These are phyloP conservation scores for Aschersonia sp. DNA, from an alignment of 2,329 filamentous ascomycete genomes.

Conservation along the genomic window DNA sequence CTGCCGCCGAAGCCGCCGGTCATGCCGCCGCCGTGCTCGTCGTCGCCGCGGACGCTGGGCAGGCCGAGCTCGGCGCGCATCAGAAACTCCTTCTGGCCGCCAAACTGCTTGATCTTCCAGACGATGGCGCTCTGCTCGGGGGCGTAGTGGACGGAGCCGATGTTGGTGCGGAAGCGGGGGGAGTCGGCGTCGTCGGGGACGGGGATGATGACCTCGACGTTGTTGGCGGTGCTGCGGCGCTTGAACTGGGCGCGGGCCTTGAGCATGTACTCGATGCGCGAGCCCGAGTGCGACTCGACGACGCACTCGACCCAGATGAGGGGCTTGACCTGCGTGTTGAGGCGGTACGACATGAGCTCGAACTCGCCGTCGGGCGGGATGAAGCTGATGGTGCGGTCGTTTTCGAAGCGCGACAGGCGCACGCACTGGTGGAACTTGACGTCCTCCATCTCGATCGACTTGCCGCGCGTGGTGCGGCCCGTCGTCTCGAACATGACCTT, in stretches of 20 bases:
- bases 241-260: constrained; percentile 98
- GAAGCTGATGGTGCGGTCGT: constrained; percentile 96
- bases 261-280: constrained; percentile 96
- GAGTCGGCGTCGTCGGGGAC: constrained; percentile 96
- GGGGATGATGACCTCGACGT: constrained; percentile 93
- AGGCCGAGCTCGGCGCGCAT: constrained; percentile 95
- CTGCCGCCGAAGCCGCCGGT: constrained; percentile 93
- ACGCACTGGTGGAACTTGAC: constrained; percentile 99
- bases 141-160: constrained; percentile 92
- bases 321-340: constrained; percentile 97
- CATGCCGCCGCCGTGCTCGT: constrained; percentile 93
- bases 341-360: constrained; percentile 96
- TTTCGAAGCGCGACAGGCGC: constrained; percentile 88
- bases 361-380: constrained; percentile 98
- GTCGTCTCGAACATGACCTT: constrained; percentile 99
- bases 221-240: constrained; percentile 91
- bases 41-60: constrained; percentile 85
- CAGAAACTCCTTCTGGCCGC: constrained; percentile 93
- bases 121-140: constrained; percentile 95
- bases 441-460: constrained; percentile 98
- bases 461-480: constrained; percentile 81
- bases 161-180: constrained; percentile 91
- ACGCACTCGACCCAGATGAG: constrained; percentile 98
- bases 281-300: constrained; percentile 89
- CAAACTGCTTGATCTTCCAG: constrained; percentile 99